Evolutionary conservation across 2,329 filamentous ascomycete species (phyloP), one percentile per base, ranked within the genome.

Genomic region (Lomentospora prolificans): DNA sequence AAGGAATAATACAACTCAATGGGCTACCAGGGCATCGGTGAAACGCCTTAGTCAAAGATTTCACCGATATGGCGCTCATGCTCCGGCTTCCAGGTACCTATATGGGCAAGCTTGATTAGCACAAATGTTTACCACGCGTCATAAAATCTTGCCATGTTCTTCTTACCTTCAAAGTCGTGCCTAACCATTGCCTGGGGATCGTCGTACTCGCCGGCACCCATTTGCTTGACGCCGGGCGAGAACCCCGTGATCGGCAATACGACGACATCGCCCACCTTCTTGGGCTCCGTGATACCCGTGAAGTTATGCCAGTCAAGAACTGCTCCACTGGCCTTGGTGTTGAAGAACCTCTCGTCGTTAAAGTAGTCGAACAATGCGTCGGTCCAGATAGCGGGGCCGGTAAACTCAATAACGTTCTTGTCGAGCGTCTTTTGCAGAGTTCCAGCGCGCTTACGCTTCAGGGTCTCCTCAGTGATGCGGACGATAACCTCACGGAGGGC

Each of bases 171-270:
- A 69, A 99, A 99, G 56, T 90, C 85, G 72, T 99, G 94, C 73
- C 94, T 91, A 59, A 99, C 94, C 75, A 95, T 97, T 1, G 94
- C 94, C 89, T 96, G 92, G 1, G 90, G 90, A 67, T 97, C 87
- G 62, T 96, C 90, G 44, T 85, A 79, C 60, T 95, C 90, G 64
- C 86, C 85, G 50, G 94, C 88, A 10, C 88, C 89, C 90, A 96
- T 97, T 68, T 96, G 90, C 63, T 85, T 81, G 48, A 97, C 90
- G 25, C 94, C 94, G 0, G 94, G 94, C 64, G 90, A 96, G 75
- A 99, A 99, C 70, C 90, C 92, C 5, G 94, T 99, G 64, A 99
- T 97, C 25, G 94, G 94, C 58, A 99, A 73, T 12, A 99, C 85
- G 54, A 96, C 84, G 2, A 96, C 90, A 69, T 99, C 94, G 50